Base-by-base conservation (phyloP, 768 basidiomycete species). In the Mycena sanguinolenta region DNA sequence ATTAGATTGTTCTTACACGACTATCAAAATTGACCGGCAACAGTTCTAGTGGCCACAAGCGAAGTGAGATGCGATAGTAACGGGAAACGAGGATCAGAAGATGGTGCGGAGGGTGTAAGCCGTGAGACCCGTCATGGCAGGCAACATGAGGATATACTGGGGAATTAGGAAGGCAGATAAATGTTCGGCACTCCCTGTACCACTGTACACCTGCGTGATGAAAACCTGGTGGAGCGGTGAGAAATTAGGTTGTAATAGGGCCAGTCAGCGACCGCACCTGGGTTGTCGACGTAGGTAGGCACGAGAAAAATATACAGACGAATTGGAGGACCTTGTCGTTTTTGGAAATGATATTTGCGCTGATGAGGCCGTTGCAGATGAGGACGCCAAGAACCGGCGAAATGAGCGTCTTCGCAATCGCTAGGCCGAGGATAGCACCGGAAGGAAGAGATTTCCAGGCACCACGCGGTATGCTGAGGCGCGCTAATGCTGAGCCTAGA, bases 181-280 rank as follows among this genome's bases (percentile, higher is more conserved):
- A 72, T 91, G 86, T 57, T 90, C 89, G 7, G 90, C 89, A 32
- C 81, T 84, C 30, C 92, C 91, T 1, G 89, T 90, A 2, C 88
- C 90, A 54, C 89, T 91, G 74, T 90, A 88, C 12, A 90, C 86
- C 73, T 92, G 90, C 1, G 90, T 91, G 42, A 92, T 78, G 65
- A 85, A 86, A 0, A 92, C 90, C 86, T 91, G 50, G 21, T 8
- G 46, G 14, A 13, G n/a, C 39, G 4, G 38, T 58, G n/a, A 58
- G 30, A 36, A 44, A 16, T 16, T 21, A 3, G 17, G 7, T 3
- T 19, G 9, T 1, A 50, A 34, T 42, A 13, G 1, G 28, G 10
- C 1, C 21, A 19, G 19, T 16, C 8, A 19, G 38, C 25, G 13
- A 1, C 16, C 67, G 32, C 30, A 89, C 88, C 81, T 91, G 89